Base-by-base conservation (phyloP, 2,329 filamentous ascomycete genomes). In the Fusarium sacchari region DNA sequence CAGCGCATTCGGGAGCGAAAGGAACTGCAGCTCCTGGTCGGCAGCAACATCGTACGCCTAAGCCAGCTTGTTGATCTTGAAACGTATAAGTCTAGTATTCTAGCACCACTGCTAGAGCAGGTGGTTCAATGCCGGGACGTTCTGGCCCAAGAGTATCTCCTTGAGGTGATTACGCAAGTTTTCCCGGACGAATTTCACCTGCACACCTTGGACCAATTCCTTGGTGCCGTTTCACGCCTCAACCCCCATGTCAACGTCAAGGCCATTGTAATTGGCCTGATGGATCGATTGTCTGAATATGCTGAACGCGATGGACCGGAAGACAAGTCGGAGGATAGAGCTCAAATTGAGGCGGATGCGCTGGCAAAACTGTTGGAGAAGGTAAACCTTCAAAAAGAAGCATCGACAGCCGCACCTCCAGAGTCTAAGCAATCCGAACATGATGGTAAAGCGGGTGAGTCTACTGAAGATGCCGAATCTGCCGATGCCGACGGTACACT, bases 181-280 rank as follows among this genome's bases (percentile, higher is more conserved):
- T 99, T 99, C 85, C 96, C 96, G 2, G 96, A 99, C 83, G 96
- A 99, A 80, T 99, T 96, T 81, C 97, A 99, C 83, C 90, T 99
- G 28, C 95, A 99, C 81, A 99, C 96, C 0, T 89, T 99, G 37
- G 96, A 98, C 80, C 93, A 98, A 80, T 94, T 99, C 81, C 90
- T 99, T 39, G 96, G 93, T 14, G 96, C 96, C 12, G 97, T 97
- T 39, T 94, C 96, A 20, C 89, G 96, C 65, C 87, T 99, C 42
- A 98, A 99, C 79, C 96, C 96, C 1, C 94, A 98, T 79, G 96
- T 99, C 78, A 97, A 99, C 76, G 92, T 99, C 84, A 99, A 99
- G 85, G 93, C 94, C 52, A 99, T 99, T 65, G 96, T 99, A 15
- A 98, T 98, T 80, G 96, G 96, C 32, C 87, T 99, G 68, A 99